These are phyloP conservation scores for Candida broadrunensis DNA, from an alignment of 805 yeast species.

Conservation along the genomic window DNA sequence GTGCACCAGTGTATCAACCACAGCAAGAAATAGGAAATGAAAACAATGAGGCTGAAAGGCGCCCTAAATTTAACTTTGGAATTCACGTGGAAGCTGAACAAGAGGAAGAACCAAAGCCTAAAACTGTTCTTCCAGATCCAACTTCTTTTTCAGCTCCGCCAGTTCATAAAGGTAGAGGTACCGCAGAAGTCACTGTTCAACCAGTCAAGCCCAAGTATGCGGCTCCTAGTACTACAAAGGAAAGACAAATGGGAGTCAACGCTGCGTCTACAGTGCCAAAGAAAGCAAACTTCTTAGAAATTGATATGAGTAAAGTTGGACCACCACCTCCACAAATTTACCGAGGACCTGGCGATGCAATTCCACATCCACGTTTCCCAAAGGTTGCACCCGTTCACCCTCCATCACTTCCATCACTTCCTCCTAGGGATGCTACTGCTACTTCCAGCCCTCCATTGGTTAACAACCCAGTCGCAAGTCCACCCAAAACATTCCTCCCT, in stretches of 20 bases:
- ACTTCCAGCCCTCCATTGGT: slow-evolving; percentile 2
- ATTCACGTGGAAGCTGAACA: background rate
- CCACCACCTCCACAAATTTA: slow-evolving; percentile 43
- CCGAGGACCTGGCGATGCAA: slow-evolving; percentile 6
- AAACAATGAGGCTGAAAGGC: slow-evolving; percentile 2
- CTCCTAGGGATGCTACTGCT: slow-evolving; percentile 1
- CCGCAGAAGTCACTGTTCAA: slow-evolving; percentile 2
- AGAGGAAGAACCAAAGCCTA: slow-evolving; percentile 9
- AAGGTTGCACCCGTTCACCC: slow-evolving; percentile 3
- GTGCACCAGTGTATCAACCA: background rate
- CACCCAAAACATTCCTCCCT: slow-evolving; percentile 9
- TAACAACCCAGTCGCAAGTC: background rate
- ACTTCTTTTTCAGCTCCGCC: slow-evolving; percentile 42
- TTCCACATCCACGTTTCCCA: slow-evolving; percentile 2
- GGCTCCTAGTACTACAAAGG: background rate
- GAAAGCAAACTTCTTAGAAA: slow-evolving; percentile 17
- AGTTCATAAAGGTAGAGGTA: slow-evolving; percentile 27
- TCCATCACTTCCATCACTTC: slow-evolving; percentile 1
- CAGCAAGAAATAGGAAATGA: slow-evolving; percentile 8
- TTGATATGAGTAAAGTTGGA: slow-evolving; percentile 36
- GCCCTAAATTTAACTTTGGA: slow-evolving; percentile 2
- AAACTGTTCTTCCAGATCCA: slow-evolving; percentile 31
- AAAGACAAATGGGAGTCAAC: no score
- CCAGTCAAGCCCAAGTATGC: slow-evolving; percentile 3
- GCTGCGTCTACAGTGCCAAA: slow-evolving; percentile 7